Evolutionary conservation across 805 yeast species (phyloP).

Genomic region (Tetrapisispora taiwanensis): DNA sequence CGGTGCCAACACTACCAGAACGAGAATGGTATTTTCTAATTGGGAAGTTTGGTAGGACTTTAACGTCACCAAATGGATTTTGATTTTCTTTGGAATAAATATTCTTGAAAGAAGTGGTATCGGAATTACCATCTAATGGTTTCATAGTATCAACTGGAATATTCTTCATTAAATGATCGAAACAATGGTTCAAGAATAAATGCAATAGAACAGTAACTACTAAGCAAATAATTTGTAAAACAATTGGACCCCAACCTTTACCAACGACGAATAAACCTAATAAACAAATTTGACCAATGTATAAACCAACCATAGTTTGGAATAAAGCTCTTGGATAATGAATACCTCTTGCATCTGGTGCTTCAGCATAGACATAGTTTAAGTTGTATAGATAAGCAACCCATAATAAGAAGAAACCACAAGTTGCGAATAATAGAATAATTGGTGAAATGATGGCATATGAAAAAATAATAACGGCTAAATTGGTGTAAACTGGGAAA

Average conservation of each 20-base stretch:
- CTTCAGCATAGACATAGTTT: conserved; percentile 56
- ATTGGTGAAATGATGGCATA: conserved; percentile 74
- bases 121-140: conserved; percentile 60
- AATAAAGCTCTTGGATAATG: conserved; percentile 82
- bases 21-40: conserved; percentile 20
- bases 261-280: conserved; percentile 82
- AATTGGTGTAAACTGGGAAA: conserved; percentile 65
- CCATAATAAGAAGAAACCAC: conserved; percentile 62
- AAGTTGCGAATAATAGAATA: conserved; percentile 61
- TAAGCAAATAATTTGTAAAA: conserved; percentile 57
- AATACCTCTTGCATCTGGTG: conserved; percentile 67
- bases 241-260: conserved; percentile 92
- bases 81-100: conserved; percentile 20
- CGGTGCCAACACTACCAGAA: not conserved
- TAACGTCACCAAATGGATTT: conserved; percentile 11
- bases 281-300: conserved; percentile 77
- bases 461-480: conserved; percentile 58
- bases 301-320: conserved; percentile 82
- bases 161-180: conserved; percentile 46
- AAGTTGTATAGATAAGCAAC: conserved; percentile 72
- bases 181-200: conserved; percentile 51
- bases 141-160: conserved; percentile 68
- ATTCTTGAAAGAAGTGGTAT: conserved; percentile 43
- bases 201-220: conserved; percentile 63
- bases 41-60: conserved; percentile 25